A percentile compares a stretch with the other conserved stretches of the same genome.
phyloP scores from a whole-genome alignment of 495 filamentous ascomycete genomes.

The Aspergillus leporis region DNA sequence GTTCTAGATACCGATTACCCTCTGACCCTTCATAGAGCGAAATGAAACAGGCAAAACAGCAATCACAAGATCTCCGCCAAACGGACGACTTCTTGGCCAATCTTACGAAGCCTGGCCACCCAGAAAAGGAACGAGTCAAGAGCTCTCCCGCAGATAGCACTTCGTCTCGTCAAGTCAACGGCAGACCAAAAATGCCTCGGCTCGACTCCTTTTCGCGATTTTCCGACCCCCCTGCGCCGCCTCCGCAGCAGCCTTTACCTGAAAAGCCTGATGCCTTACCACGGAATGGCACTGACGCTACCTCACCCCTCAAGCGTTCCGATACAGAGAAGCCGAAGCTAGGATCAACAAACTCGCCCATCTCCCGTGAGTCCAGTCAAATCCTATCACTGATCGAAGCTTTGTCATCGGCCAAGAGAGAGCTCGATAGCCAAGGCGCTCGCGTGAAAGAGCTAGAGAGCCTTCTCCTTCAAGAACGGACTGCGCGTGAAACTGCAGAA shows the following conservation, averaged over 20 bases:
- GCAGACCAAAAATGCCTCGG: conserved; percentile 56
- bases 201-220: conserved; percentile 62
- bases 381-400: conserved; percentile 80
- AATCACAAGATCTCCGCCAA: conserved; percentile 78
- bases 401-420: conserved; percentile 74
- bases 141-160: conserved; percentile 39
- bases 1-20: background rate
- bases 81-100: conserved; percentile 78
- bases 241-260: conserved; percentile 86
- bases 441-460: conserved; percentile 81
- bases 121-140: conserved; percentile 61
- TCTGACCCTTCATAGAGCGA: conserved; percentile 64
- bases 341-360: conserved; percentile 57
- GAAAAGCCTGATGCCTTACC: conserved; percentile 78
- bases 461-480: conserved; percentile 73
- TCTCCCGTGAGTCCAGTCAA: conserved; percentile 67
- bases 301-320: conserved; percentile 63
- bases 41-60: conserved; percentile 82
- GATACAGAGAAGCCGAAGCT: conserved; percentile 74
- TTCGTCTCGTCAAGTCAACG: conserved; percentile 43
- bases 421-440: conserved; percentile 73
- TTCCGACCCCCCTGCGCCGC: conserved; percentile 86
- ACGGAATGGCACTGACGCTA: conserved; percentile 41
- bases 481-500: conserved; percentile 80
- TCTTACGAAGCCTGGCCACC: conserved; percentile 66